Conservation (phyloP, 2,329 filamentous ascomycete species). For the Trichophyton equinum region DNA sequence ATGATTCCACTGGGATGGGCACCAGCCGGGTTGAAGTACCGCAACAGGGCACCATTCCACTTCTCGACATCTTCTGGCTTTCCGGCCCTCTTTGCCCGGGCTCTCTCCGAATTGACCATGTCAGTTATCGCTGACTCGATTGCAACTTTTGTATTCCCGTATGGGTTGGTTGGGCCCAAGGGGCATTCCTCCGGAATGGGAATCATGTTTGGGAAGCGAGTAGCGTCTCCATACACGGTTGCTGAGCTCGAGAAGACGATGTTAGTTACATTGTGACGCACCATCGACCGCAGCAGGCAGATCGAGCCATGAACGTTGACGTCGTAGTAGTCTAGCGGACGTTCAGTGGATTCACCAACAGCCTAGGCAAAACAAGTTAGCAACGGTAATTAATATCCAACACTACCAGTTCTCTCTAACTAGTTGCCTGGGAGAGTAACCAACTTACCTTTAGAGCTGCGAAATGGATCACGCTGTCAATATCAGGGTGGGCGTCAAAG, state of each 20-base stretch:
- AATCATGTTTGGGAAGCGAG: conserved; percentile 93
- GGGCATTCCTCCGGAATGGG: conserved; percentile 96
- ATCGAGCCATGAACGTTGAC: conserved; percentile 94
- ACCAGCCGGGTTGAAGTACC: conserved; percentile 97
- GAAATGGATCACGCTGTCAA: conserved; percentile 98
- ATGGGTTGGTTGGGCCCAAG: conserved; percentile 91
- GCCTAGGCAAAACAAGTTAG: conserved; percentile 44
- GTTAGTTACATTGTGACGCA: conserved; percentile 79
- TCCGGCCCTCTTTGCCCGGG: conserved; percentile 66
- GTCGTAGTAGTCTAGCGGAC: conserved; percentile 92
- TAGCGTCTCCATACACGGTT: conserved; percentile 96
- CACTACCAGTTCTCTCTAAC: background rate
- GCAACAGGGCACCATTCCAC: conserved; percentile 85
- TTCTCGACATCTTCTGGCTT: conserved; percentile 58
- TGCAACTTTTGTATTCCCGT: conserved; percentile 89
- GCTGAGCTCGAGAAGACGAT: conserved; percentile 98
- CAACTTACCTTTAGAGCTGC: conserved; percentile 74
- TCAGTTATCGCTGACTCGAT: conserved; percentile 90
- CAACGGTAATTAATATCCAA: background rate
- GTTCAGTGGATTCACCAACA: conserved; percentile 87
- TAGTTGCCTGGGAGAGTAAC: background rate
- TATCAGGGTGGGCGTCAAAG: conserved; percentile 77
- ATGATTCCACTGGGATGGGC: conserved; percentile 91
- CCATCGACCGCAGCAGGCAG: conserved; percentile 74
- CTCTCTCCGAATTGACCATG: conserved; percentile 74